Evolutionary conservation across 345 rosid species (phyloP), one percentile per base, ranked within the genome.

Genomic region (Sonneratia alba): DNA sequence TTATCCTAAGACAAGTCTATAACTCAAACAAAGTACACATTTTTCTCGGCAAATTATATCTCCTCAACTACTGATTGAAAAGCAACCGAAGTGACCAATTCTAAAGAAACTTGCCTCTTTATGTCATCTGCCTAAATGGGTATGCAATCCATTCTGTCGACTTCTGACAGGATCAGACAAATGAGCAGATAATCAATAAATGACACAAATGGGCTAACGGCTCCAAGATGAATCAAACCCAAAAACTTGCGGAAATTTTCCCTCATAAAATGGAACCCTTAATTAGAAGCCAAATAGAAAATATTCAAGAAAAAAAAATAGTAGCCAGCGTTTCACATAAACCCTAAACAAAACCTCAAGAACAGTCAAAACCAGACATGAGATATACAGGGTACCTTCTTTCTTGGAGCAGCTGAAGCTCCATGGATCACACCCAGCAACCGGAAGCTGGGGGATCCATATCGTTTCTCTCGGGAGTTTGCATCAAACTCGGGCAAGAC

Each of bases 331-430:
- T 21, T 21, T 6, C 6, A 42, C 47, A 48, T 38, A 71, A 71
- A n/a, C 57, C 74, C 64, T 56, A 32, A 32, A 7, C 36, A 36
- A 61, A 72, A 72, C 69, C 74, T 68, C 21, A 11, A 47, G n/a
- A 43, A 66, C 69, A 3, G 24, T 21, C 69, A 71, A 19, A 71
- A 19, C 40, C 32, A 21, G 5, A 9, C 38, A 55, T 71, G 34
- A 21, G 42, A 13, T 36, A 19, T 36, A 55, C 8, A 18, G 6
- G 36, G 11, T 37, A 87, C 98, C 91, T 85, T 93, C 77, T 72
- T 88, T 76, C 86, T 93, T 24, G 97, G 98, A n/a, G 88, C 97
- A 71, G 96, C 96, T 93, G 62, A 93, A 93, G 87, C 72, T 93
- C 98, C 94, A 93, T 83, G 72, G 87, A 77, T 69, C 93, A n/a